Evolutionary conservation across 345 rosid species (phyloP), one percentile per base, ranked within the genome.

Genomic region (Linum usitatissimum): DNA sequence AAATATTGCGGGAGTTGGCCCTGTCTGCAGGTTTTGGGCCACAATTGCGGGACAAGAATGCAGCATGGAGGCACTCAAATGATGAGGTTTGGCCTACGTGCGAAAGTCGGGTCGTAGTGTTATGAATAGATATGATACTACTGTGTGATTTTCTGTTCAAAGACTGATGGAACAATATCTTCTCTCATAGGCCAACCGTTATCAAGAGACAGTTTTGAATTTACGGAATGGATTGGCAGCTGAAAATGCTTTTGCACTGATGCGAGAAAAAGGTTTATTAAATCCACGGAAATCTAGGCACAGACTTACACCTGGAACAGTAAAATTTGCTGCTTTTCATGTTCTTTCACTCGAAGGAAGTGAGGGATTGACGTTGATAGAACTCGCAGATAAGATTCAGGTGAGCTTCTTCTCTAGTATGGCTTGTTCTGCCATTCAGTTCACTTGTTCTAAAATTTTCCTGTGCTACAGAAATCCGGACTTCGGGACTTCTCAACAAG

Each of bases 321-420:
- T 94, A 66, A 90, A 94, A 72, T 94, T 94, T 85, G 99, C 99
- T 5, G 99, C 99, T 63, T 94, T 94, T 75, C 97, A 94, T 75
- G 97, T 94, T 79, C 93, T 94, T 40, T 94, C 99, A 49, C 95
- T 90, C 38, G 96, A 94, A 76, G 97, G 97, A 64, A 75, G 86
- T 84, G 86, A 86, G 73, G 99, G 99, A 51, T 77, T 94, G 69
- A 90, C 90, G 10, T 95, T 94, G 17, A 57, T 90, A 64, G 93
- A 94, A 68, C 91, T 94, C 78, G 97, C 99, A 34, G 97, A 94
- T 54, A 94, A 85, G 86, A 94, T 90, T 82, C 97, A 90, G 91
- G 97, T 88, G 73, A 66, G 76, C 64, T 55, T 59, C 64, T 55
- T 59, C 59, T 57, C 61, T n/a, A 63, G 68, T 60, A 14, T 49